These are phyloP conservation scores for Phytophthora parvispora DNA, from an alignment of 352 stramenopile genomes.

Conservation along the genomic window DNA sequence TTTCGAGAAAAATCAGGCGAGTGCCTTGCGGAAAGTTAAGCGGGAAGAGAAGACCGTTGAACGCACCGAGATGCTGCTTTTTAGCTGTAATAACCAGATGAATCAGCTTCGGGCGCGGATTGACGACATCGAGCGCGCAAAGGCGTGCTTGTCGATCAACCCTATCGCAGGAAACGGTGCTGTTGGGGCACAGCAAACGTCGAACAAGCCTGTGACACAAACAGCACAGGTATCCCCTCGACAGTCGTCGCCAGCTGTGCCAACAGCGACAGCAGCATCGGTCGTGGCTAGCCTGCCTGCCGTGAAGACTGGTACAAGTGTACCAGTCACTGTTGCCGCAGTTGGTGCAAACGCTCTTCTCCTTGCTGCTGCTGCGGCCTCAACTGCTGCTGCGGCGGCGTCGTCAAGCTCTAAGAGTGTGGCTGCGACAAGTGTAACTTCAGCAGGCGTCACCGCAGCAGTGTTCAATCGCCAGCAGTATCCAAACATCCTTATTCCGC, in stretches of 20 bases:
- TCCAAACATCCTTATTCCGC: constrained; percentile 69
- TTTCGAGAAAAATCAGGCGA: constrained; percentile 85
- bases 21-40: constrained; percentile 82
- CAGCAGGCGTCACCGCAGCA: constrained; percentile 39
- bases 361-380: constrained; percentile 19
- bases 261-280: constrained; percentile 14
- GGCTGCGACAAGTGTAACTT: constrained; percentile 9
- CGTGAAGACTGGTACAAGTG: constrained; percentile 7
- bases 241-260: constrained; percentile 1
- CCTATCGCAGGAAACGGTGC: constrained; percentile 24
- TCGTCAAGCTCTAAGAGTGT: constrained; percentile 11
- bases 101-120: constrained; percentile 76
- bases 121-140: constrained; percentile 80
- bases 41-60: constrained; percentile 89
- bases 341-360: constrained; percentile 31
- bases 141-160: constrained; percentile 57
- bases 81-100: constrained; percentile 87
- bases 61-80: constrained; percentile 77
- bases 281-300: not conserved
- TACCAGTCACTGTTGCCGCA: not conserved
- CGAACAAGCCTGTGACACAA: constrained; percentile 2
- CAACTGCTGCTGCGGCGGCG: constrained; percentile 13
- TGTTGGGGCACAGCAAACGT: constrained; percentile 15
- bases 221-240: constrained; percentile 3
- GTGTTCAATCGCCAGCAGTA: constrained; percentile 60